These are phyloP conservation scores for Penicillium cinerascens DNA, from an alignment of 495 filamentous ascomycete species.

Conservation along the genomic window DNA sequence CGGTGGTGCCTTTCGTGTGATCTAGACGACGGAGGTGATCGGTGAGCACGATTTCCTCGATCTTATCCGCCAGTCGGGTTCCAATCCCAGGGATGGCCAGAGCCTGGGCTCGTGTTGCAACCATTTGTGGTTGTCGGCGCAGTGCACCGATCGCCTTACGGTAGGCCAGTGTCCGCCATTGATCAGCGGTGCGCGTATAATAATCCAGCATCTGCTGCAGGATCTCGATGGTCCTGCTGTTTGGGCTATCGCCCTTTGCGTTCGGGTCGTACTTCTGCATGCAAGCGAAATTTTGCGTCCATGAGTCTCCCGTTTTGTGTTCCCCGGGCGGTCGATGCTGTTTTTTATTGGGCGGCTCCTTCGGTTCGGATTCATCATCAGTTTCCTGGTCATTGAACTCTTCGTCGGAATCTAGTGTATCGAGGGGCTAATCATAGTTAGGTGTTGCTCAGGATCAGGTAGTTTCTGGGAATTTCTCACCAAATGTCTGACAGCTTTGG, in stretches of 20 bases:
- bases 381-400: constrained; percentile 18
- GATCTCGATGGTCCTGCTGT: constrained; percentile 71
- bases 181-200: constrained; percentile 69
- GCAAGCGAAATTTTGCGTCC: constrained; percentile 60
- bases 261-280: constrained; percentile 58
- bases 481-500: constrained; percentile 50
- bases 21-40: constrained; percentile 73
- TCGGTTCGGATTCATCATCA: constrained; percentile 22
- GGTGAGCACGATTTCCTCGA: constrained; percentile 84
- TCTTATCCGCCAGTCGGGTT: constrained; percentile 73
- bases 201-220: constrained; percentile 80
- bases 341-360: background rate
- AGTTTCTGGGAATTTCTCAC: constrained; percentile 28
- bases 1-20: constrained; percentile 59
- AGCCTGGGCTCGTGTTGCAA: constrained; percentile 68
- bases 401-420: constrained; percentile 31
- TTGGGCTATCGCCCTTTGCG: constrained; percentile 51
- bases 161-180: constrained; percentile 79
- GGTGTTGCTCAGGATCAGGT: background rate
- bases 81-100: constrained; percentile 68
- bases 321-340: constrained; percentile 23
- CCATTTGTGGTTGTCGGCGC: constrained; percentile 59
- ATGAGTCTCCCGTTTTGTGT: constrained; percentile 17
- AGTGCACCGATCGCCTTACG: constrained; percentile 75
- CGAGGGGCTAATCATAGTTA: constrained; percentile 36